Conservation (phyloP, 352 stramenopile genomes). For the Stramenopiles sp. region DNA sequence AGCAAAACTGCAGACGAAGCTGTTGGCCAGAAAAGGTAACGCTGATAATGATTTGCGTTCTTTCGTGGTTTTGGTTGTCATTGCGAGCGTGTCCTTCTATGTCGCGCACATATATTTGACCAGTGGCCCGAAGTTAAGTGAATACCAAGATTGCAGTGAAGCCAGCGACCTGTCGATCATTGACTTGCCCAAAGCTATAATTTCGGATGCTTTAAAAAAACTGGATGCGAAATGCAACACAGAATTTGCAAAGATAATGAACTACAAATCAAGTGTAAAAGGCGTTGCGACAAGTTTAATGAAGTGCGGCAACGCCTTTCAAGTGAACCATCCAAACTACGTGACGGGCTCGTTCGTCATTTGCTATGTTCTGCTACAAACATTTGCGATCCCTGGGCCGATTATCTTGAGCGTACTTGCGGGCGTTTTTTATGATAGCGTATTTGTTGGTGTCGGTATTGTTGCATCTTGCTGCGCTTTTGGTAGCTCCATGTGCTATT, state of each 20-base stretch:
- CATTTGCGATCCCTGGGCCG: constrained; percentile 57
- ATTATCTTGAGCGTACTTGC: constrained; percentile 61
- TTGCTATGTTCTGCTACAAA: constrained; percentile 57
- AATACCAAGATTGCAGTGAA: background rate
- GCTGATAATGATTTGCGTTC: too few relatives aligned
- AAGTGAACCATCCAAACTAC: background rate
- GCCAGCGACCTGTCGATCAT: background rate
- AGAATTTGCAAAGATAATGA: background rate
- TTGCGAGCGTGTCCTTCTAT: background rate
- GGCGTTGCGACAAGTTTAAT: constrained; percentile 7
- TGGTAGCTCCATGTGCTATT: constrained; percentile 51
- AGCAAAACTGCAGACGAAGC: too few relatives aligned
- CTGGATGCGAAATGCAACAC: background rate
- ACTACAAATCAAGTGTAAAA: background rate
- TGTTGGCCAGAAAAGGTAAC: too few relatives aligned
- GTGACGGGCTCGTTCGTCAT: background rate
- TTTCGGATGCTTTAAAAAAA: constrained; percentile 7
- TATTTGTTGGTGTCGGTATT: constrained; percentile 40
- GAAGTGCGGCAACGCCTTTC: background rate
- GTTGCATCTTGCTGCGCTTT: constrained; percentile 56
- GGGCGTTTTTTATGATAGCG: constrained; percentile 57
- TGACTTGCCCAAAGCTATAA: background rate
- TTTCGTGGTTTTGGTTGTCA: background rate
- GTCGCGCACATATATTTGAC: background rate
- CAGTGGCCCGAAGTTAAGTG: background rate